These are phyloP conservation scores for Fusarium sp. DNA, from an alignment of 2,329 filamentous ascomycete species.

Conservation along the genomic window DNA sequence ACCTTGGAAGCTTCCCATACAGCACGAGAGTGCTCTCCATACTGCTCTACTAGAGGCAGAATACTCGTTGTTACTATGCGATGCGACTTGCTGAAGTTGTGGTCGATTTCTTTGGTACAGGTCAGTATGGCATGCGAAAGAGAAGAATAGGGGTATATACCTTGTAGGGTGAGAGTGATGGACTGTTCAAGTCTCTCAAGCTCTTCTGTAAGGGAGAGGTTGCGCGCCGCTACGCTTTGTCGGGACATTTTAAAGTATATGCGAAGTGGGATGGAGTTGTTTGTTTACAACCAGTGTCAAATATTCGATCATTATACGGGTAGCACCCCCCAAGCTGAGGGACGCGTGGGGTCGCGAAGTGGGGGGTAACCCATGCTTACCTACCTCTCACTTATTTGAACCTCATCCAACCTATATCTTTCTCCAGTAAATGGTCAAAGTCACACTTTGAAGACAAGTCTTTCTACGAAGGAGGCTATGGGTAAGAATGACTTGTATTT, in stretches of 20 bases:
- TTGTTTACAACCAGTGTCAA: slow-evolving; percentile 18
- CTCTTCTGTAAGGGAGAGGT: slow-evolving; percentile 89
- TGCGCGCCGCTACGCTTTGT: slow-evolving; percentile 62
- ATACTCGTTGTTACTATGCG: slow-evolving; percentile 96
- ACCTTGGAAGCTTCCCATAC: slow-evolving; percentile 99
- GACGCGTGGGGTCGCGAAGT: slow-evolving; percentile 24
- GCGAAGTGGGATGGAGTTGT: slow-evolving; percentile 14
- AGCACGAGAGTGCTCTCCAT: slow-evolving; percentile 90
- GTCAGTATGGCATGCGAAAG: slow-evolving; percentile 3
- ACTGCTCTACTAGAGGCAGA: slow-evolving; percentile 92
- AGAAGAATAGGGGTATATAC: slow-evolving; percentile 62
- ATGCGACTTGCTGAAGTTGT: slow-evolving; percentile 97
- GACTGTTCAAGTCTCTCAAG: slow-evolving; percentile 96
- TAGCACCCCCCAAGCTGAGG: slow-evolving; percentile 14
- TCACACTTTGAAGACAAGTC: too few relatives aligned
- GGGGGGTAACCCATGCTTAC: not conserved
- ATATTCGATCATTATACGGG: not conserved
- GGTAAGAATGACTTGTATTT: not conserved
- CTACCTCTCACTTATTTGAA: not conserved
- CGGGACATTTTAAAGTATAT: slow-evolving; percentile 60
- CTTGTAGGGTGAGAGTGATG: slow-evolving; percentile 95
- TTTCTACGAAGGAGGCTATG: not conserved
- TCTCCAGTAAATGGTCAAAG: too few relatives aligned
- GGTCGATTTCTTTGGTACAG: slow-evolving; percentile 85
- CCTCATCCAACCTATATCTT: too few relatives aligned